Conservation (phyloP, 805 yeast genomes). For the Lachancea sp. region DNA sequence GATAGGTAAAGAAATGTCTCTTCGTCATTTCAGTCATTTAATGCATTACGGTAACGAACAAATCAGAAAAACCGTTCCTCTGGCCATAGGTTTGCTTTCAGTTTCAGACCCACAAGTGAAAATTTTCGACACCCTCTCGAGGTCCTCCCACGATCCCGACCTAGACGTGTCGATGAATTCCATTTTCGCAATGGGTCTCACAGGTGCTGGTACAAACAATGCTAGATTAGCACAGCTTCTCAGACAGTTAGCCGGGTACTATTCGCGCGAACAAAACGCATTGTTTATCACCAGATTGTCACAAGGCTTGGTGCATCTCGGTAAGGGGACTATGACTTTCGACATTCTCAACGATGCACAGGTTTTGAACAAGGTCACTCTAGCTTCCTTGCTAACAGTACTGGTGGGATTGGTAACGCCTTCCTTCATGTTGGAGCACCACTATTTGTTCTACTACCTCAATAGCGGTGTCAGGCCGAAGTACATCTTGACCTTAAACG, state of each 20-base stretch:
- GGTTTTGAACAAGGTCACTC: conserved; percentile 77
- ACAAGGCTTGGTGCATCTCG: conserved; percentile 90
- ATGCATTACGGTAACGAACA: conserved; percentile 96
- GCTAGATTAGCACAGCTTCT: conserved; percentile 95
- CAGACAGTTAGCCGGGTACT: conserved; percentile 91
- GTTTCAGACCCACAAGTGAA: conserved; percentile 95
- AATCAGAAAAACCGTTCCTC: conserved; percentile 89
- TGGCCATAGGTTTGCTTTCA: conserved; percentile 95
- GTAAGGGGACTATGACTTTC: conserved; percentile 90
- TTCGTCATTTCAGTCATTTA: conserved; percentile 94
- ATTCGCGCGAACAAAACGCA: conserved; percentile 83
- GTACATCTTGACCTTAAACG: conserved; percentile 88
- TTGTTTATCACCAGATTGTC: conserved; percentile 90
- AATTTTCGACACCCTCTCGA: conserved; percentile 90
- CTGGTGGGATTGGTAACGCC: conserved; percentile 83
- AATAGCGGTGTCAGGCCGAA: conserved; percentile 89
- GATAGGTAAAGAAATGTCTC: conserved; percentile 94
- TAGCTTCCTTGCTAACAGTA: conserved; percentile 84
- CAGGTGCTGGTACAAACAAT: conserved; percentile 98
- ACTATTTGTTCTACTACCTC: conserved; percentile 76
- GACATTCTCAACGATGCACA: conserved; percentile 88
- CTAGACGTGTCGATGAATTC: conserved; percentile 91
- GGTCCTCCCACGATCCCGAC: conserved; percentile 95
- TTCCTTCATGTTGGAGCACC: conserved; percentile 72
- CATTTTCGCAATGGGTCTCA: conserved; percentile 93